Evolutionary conservation across 2,329 filamentous ascomycete species (phyloP).

Genomic region (Sarocladium strictum): DNA sequence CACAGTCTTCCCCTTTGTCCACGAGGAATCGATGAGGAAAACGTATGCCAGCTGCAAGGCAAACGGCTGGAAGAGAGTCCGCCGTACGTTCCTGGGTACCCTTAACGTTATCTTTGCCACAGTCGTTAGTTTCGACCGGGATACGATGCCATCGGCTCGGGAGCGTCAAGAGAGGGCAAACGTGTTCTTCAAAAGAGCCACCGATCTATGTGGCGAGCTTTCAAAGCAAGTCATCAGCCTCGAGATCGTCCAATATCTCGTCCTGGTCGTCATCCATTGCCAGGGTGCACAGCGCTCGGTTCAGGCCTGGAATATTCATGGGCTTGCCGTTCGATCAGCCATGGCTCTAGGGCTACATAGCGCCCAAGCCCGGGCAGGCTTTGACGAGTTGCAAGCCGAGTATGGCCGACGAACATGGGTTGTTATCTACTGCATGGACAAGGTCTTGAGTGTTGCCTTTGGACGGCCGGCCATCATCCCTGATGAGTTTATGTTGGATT

Average conservation of each 20-base stretch:
- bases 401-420: conserved; percentile 41
- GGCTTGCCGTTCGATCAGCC: conserved; percentile 44
- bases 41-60: not conserved
- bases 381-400: conserved; percentile 37
- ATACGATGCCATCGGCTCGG: not conserved
- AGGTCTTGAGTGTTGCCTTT: conserved; percentile 42
- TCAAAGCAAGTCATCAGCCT: conserved; percentile 34
- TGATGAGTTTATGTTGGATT: not conserved
- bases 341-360: conserved; percentile 47
- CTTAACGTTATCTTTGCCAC: conserved; percentile 2
- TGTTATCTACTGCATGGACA: conserved; percentile 23
- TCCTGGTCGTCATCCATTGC: conserved; percentile 44
- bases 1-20: not conserved
- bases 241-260: conserved; percentile 43
- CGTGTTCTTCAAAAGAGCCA: conserved; percentile 37
- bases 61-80: not conserved
- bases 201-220: conserved; percentile 35
- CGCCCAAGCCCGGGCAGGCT: conserved; percentile 23
- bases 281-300: conserved; percentile 48
- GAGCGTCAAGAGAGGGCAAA: conserved; percentile 34
- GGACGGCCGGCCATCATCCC: conserved; percentile 31
- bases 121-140: not conserved
- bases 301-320: conserved; percentile 48
- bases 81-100: not conserved
- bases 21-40: conserved; percentile 2